Evolutionary conservation across 2,329 filamentous ascomycete species (phyloP), one percentile per base, ranked within the genome.

Genomic region (Cadophora sp.): DNA sequence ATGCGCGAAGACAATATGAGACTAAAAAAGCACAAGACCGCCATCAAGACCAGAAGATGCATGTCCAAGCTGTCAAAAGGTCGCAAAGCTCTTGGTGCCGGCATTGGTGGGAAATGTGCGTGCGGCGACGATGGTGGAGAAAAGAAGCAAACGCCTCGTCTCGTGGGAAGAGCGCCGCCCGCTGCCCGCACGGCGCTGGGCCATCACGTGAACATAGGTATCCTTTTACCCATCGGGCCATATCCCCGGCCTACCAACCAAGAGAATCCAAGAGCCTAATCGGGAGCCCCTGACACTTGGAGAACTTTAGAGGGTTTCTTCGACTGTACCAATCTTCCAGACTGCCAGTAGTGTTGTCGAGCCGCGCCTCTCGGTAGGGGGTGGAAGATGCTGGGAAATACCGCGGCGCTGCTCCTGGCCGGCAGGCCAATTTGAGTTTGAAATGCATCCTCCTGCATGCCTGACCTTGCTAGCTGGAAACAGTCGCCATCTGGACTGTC

Each of bases 211-310:
- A 62, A 27, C 40, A 4, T 1, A n/a, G 48, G 37, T n/a, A 62
- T 48, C 59, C 59, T 31, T 62, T 62, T 48, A 62, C 59, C 59
- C 59, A 62, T 62, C 59, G 40, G 59, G 59, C 59, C 59, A 62
- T 62, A 48, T 31, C 59, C 43, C 59, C 59, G 59, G 9, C 8
- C 27, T 31, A n/a, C 26, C 24, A 43, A 22, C 58, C 59, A 48
- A 62, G 40, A 27, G 26, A 31, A 19, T 59, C 37, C 59, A 62
- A 62, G 59, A 62, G 59, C 59, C 59, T 62, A 46, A 48, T 48
- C 37, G 37, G 16, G 59, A 7, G 37, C 40, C 37, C 58, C n/a
- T 60, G 40, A 27, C 59, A 29, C 59, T 62, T 29, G 58, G 59
- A 12, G 8, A 31, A 46, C 19, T 40, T 43, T 37, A 19, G 31